Percentiles rank a stretch among this genome's conserved stretches.
phyloP scores from a whole-genome alignment of 441 rosid species.

The Cnidoscolus chayamansa region DNA sequence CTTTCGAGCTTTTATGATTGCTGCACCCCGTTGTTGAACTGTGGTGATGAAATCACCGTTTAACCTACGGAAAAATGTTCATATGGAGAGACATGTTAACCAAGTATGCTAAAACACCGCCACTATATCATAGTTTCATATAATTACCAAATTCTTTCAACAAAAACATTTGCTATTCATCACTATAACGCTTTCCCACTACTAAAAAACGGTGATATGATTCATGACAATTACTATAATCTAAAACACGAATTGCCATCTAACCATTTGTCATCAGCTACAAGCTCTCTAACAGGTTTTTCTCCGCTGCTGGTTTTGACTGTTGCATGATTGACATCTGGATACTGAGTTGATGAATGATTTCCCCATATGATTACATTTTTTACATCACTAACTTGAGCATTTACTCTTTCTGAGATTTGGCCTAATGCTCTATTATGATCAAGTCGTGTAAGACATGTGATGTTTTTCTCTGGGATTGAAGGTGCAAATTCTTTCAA shows the following conservation, averaged over 20 bases:
- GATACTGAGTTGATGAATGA: constrained; percentile 85
- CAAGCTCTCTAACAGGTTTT: constrained; percentile 41
- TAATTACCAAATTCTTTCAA: no score
- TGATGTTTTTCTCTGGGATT: constrained; percentile 68
- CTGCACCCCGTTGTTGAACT: constrained; percentile 71
- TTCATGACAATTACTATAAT: neutral
- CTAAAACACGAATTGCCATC: neutral
- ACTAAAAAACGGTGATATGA: neutral
- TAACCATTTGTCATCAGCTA: constrained; percentile 58
- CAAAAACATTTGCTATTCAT: no score
- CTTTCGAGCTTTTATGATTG: constrained; percentile 59
- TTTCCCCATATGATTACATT: constrained; percentile 86
- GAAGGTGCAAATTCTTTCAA: constrained; percentile 85
- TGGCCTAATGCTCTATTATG: constrained; percentile 76
- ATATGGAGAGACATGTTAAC: neutral
- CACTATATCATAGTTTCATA: no score
- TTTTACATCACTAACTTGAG: constrained; percentile 57
- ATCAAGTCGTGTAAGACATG: constrained; percentile 77
- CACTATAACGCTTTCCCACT: no score
- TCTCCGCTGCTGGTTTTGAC: constrained; percentile 38
- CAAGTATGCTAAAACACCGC: neutral
- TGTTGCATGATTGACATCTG: constrained; percentile 71
- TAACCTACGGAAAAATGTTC: constrained; percentile 30
- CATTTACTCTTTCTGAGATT: constrained; percentile 56
- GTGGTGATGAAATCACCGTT: constrained; percentile 49